phyloP scores from a whole-genome alignment of 192 early-diverging fungal species.

The Gigaspora rosea region DNA sequence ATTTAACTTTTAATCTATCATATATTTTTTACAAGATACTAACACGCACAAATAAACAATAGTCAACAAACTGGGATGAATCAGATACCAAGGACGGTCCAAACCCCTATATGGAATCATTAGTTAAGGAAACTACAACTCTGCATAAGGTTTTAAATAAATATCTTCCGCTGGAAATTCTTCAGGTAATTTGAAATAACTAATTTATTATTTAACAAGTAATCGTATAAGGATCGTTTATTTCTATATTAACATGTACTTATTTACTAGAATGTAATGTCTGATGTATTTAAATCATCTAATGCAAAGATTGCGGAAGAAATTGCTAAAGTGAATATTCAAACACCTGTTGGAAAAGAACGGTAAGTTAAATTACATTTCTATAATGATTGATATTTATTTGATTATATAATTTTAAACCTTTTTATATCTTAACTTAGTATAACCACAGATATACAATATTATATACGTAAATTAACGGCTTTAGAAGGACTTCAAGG shows the following conservation, averaged over 20 bases:
- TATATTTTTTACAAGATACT: neutral
- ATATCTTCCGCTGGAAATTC: conserved; percentile 71
- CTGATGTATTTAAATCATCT: conserved; percentile 21
- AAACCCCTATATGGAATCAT: conserved; percentile 73
- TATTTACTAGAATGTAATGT: conserved; percentile 29
- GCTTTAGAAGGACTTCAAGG: conserved; percentile 20
- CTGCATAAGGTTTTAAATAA: conserved; percentile 91
- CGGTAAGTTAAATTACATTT: neutral
- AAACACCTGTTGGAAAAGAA: conserved; percentile 17
- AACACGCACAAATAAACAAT: neutral
- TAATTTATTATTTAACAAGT: neutral
- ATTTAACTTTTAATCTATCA: neutral
- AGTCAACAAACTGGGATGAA: conserved; percentile 35
- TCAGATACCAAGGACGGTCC: conserved; percentile 28
- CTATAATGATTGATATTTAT: neutral
- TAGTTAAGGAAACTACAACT: conserved; percentile 89
- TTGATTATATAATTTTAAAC: neutral
- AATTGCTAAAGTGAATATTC: conserved; percentile 19
- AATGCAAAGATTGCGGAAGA: conserved; percentile 28
- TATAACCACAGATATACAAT: conserved; percentile 7
- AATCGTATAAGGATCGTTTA: neutral
- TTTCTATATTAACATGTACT: neutral
- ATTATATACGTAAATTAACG: conserved; percentile 29
- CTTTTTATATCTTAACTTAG: neutral
- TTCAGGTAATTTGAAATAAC: conserved; percentile 60